phyloP scores from a whole-genome alignment of 306 rosid genomes.

The Glycine tomentella region DNA sequence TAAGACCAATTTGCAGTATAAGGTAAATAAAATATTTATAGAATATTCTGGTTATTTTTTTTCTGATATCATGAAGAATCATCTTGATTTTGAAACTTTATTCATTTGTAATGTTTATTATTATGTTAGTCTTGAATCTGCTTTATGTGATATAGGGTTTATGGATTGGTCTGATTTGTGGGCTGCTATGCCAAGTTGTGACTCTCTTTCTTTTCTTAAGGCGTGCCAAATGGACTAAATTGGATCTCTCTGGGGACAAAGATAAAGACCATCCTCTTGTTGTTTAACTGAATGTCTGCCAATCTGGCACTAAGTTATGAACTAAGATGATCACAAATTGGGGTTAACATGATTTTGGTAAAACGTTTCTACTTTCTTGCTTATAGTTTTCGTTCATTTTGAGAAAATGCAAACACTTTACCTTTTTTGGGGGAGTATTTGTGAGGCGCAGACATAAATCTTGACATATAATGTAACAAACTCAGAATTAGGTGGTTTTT shows the following conservation, averaged over 20 bases:
- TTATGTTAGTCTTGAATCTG: slow-evolving; percentile 7
- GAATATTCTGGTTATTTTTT: slow-evolving; percentile 8
- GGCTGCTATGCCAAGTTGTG: slow-evolving; percentile 61
- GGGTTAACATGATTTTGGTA: not conserved
- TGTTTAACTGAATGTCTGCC: not conserved
- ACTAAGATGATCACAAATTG: not conserved
- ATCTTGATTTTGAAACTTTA: not conserved
- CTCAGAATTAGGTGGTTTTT: not conserved
- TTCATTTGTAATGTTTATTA: not conserved
- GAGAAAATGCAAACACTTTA: not conserved
- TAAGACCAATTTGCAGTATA: slow-evolving; percentile 58
- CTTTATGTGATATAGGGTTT: slow-evolving; percentile 60
- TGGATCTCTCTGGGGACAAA: slow-evolving; percentile 33
- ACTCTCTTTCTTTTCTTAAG: slow-evolving; percentile 57
- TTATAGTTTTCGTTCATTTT: not conserved
- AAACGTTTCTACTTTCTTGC: not conserved
- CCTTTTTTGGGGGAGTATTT: not conserved
- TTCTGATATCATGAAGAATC: not conserved
- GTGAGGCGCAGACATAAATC: not conserved
- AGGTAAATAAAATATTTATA: slow-evolving; percentile 52
- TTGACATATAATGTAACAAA: not conserved
- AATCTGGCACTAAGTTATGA: not conserved
- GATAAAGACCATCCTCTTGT: slow-evolving; percentile 13
- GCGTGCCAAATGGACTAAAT: slow-evolving; percentile 59
- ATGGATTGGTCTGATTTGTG: slow-evolving; percentile 83